Percentiles rank a stretch among this genome's conserved stretches.
Evolutionary conservation across 176 grass and related monocot species (phyloP).

Genomic region (Tuctoria greenei): DNA sequence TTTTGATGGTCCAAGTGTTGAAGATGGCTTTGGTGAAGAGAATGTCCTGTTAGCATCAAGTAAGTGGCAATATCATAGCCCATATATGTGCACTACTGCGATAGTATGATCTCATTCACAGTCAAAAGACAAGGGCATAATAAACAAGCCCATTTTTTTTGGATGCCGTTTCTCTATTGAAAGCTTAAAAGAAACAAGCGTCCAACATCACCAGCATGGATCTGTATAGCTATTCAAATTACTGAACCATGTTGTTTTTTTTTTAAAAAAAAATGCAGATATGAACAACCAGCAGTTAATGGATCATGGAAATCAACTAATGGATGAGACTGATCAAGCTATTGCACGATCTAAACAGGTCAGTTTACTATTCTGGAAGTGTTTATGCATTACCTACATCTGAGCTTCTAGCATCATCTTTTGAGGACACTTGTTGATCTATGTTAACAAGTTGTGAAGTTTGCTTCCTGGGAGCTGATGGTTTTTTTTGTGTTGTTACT

Average conservation of each 20-base stretch:
- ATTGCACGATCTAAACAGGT: constrained; percentile 76
- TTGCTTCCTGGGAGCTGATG: neutral
- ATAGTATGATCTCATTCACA: constrained; percentile 13
- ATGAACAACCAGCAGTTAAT: constrained; percentile 97
- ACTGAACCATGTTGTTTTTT: neutral
- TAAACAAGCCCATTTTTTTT: neutral
- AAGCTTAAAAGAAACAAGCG: neutral
- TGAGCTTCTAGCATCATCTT: constrained; percentile 19
- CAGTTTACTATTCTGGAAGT: constrained; percentile 17
- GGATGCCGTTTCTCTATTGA: neutral
- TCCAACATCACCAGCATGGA: neutral
- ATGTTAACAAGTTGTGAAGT: neutral
- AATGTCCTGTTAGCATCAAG: constrained; percentile 79
- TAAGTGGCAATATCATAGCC: constrained; percentile 40
- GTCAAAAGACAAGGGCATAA: constrained; percentile 1
- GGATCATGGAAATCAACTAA: constrained; percentile 63
- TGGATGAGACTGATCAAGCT: constrained; percentile 94
- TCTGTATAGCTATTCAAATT: constrained; percentile 18
- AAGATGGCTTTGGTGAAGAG: constrained; percentile 84
- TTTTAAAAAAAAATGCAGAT: constrained; percentile 51
- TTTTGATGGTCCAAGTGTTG: constrained; percentile 73
- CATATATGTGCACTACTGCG: neutral
- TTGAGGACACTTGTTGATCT: constrained; percentile 17
- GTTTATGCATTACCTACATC: neutral
- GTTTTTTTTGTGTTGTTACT: neutral